Evolutionary conservation across 2,329 filamentous ascomycete genomes (phyloP), one percentile per base, ranked within the genome.

Genomic region (Lecanicillium sp.): DNA sequence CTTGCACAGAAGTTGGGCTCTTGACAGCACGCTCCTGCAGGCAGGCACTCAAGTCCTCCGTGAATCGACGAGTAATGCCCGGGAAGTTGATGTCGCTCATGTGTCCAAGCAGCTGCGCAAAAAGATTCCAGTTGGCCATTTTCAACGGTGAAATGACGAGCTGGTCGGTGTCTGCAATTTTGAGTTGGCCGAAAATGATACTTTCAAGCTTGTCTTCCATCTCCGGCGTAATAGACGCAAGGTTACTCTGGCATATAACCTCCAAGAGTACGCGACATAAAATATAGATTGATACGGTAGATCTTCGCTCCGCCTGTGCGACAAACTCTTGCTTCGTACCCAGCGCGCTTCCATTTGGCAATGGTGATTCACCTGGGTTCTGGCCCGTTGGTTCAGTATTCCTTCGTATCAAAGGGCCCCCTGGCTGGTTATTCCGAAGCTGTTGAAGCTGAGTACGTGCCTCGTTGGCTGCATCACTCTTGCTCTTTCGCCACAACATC

Each of bases 401-500:
- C 43, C 84, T 75, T 47, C 83, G 75, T 42, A 79, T 64, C 16
- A 87, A 62, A 6, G 68, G 69, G 29, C 60, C 71, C 31, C 60
- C 70, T 7, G 60, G 63, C 5, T 56, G 50, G 30, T 56, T 59
- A 25, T 57, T 57, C 13, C 65, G 67, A 15, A 66, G 57, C 39
- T 78, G 73, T 48, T 78, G 74, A 16, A 79, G 60, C 51, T 78
- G 70, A 32, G 48, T 60, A 16, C 78, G 70, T 19, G 83, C 81
- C 46, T 82, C 76, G 49, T 78, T 82, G 19, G 89, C 88, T 16
- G 83, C 80, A 60, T 96, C 90, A 47, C 88, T 94, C 65, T 96
- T 96, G 47, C 79, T 85, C 61, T 95, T 96, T 40, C 92, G 80
- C 92, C 92, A 98, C 22, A 94, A 75, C 86, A 98, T 98, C 59